Evolutionary conservation across 768 basidiomycete genomes (phyloP).

Genomic region (Auricularia sp.): DNA sequence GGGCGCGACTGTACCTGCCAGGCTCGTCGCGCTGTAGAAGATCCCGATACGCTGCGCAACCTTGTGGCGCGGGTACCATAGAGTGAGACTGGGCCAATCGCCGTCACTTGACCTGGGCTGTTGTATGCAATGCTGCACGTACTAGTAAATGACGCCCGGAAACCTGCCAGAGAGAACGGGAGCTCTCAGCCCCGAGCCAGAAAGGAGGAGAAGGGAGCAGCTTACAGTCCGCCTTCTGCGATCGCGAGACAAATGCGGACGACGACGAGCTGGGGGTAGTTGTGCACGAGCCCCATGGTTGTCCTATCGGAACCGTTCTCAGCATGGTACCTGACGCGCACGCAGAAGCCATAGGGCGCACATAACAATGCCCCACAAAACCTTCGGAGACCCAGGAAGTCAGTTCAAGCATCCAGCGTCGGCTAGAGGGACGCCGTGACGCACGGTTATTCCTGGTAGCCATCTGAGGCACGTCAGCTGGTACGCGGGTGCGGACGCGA

Average conservation of each 20-base stretch:
- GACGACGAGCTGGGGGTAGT: slow-evolving; percentile 49
- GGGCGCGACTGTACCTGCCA: slow-evolving; percentile 22
- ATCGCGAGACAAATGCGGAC: slow-evolving; percentile 50
- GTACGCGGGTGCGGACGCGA: slow-evolving; percentile 2
- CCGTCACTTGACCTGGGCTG: neutral
- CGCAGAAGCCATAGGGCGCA: slow-evolving; percentile 13
- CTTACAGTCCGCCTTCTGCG: slow-evolving; percentile 49
- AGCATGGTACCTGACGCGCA: neutral
- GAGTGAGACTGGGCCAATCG: slow-evolving; percentile 34
- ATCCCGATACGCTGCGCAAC: slow-evolving; percentile 50
- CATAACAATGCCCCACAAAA: slow-evolving; percentile 58
- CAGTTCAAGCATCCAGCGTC: neutral
- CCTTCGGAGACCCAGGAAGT: slow-evolving; percentile 21
- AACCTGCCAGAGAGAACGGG: slow-evolving; percentile 20
- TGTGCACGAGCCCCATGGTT: slow-evolving; percentile 59
- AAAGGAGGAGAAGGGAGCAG: neutral
- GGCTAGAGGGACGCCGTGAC: slow-evolving; percentile 6
- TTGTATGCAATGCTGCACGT: slow-evolving; percentile 10
- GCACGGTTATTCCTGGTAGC: slow-evolving; percentile 56
- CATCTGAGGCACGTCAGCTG: slow-evolving; percentile 27
- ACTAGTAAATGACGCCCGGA: slow-evolving; percentile 70
- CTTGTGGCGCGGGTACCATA: slow-evolving; percentile 60
- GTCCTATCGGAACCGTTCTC: slow-evolving; percentile 29
- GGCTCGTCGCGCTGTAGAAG: slow-evolving; percentile 55
- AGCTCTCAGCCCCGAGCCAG: neutral